Evolutionary conservation across 1,139 yeast species (phyloP).

Genomic region (Kodamaea alishanica): DNA sequence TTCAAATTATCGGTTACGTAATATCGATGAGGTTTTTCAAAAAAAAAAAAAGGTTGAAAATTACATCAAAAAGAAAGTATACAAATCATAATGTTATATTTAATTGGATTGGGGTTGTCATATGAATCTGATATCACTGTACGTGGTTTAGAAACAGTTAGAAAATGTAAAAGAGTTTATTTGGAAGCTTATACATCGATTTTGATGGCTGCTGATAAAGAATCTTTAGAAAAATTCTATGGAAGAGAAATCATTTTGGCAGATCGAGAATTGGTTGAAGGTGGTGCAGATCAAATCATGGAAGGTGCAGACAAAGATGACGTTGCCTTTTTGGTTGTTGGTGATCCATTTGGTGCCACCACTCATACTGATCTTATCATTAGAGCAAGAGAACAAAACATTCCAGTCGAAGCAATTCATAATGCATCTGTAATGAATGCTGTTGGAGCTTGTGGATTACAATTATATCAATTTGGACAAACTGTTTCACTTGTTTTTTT

Average conservation of each 20-base stretch:
- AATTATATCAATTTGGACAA: slow-evolving; percentile 92
- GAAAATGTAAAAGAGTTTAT: slow-evolving; percentile 80
- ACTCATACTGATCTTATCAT: slow-evolving; percentile 93
- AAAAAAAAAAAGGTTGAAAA: too few relatives aligned
- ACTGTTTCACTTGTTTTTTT: slow-evolving; percentile 93
- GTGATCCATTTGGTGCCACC: slow-evolving; percentile 97
- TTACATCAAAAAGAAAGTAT: background rate
- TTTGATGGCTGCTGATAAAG: slow-evolving; percentile 84
- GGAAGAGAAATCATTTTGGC: slow-evolving; percentile 85
- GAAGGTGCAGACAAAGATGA: slow-evolving; percentile 75
- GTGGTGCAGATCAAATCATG: slow-evolving; percentile 79
- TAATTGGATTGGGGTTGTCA: slow-evolving; percentile 89
- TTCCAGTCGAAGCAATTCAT: slow-evolving; percentile 79
- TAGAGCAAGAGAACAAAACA: slow-evolving; percentile 80
- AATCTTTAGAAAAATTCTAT: slow-evolving; percentile 68
- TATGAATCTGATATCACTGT: slow-evolving; percentile 90
- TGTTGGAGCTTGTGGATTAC: slow-evolving; percentile 96
- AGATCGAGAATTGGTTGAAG: slow-evolving; percentile 90
- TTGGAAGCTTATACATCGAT: slow-evolving; percentile 95
- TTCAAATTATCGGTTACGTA: too few relatives aligned
- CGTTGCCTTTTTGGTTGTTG: slow-evolving; percentile 91
- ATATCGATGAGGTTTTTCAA: too few relatives aligned
- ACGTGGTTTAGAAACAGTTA: slow-evolving; percentile 83
- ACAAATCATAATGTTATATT: slow-evolving; percentile 63
- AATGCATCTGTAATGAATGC: slow-evolving; percentile 99